Evolutionary conservation across 768 basidiomycete genomes (phyloP).

Genomic region (Boletus barrowsii): DNA sequence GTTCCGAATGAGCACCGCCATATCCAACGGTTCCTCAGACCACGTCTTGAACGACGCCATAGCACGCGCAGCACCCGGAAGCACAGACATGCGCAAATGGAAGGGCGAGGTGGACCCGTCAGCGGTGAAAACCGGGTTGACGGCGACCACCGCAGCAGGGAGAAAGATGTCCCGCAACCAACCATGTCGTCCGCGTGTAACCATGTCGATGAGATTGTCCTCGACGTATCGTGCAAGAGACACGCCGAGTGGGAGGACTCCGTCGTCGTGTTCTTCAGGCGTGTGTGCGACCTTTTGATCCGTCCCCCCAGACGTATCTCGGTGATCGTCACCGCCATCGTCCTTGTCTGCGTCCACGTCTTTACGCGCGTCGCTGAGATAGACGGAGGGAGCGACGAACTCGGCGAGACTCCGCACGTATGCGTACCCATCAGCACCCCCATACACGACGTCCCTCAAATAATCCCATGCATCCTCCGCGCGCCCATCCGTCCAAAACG

Average conservation of each 20-base stretch:
- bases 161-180: constrained; percentile 31
- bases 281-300: not conserved
- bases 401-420: constrained; percentile 76
- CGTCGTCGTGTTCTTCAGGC: not conserved
- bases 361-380: not conserved
- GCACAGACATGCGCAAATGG: constrained; percentile 7
- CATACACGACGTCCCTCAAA: constrained; percentile 72
- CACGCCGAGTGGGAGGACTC: constrained; percentile 25
- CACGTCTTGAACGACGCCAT: constrained; percentile 3
- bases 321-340: not conserved
- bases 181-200: constrained; percentile 41
- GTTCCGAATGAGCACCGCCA: constrained; percentile 39
- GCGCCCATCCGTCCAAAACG: constrained; percentile 49
- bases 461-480: constrained; percentile 63
- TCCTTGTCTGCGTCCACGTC: not conserved
- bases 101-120: not conserved
- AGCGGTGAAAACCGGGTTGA: not conserved
- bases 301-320: not conserved
- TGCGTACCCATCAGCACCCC: constrained; percentile 72
- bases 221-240: constrained; percentile 41
- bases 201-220: constrained; percentile 37
- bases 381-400: constrained; percentile 45
- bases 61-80: constrained; percentile 11
- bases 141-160: not conserved
- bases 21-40: constrained; percentile 34